Evolutionary conservation across 2,329 filamentous ascomycete genomes (phyloP), one percentile per base, ranked within the genome.

Genomic region (Stenocarpella maydis): DNA sequence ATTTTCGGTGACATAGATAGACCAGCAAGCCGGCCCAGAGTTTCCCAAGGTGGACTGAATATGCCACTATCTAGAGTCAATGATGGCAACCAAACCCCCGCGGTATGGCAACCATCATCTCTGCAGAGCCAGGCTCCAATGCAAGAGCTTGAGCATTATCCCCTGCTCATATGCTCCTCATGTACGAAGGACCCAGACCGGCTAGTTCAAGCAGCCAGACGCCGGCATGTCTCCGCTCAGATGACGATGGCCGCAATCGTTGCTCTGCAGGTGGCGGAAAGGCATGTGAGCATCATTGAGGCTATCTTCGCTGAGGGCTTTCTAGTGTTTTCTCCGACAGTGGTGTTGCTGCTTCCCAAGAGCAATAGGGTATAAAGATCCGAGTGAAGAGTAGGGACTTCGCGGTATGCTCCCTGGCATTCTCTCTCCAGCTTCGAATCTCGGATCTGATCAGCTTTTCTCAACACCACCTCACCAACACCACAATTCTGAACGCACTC

Each of bases 131-230:
- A 34, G 31, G 31, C 34, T 24, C 34, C 53, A n/a, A 26, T 19
- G 34, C 53, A 21, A 55, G n/a, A 55, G 34, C 4, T n/a, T n/a
- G 12, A 41, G 10, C 24, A 6, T 39, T 39, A n/a, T n/a, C 34
- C 34, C 53, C 34, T 39, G 53, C 19, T 9, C 14, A 39, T 19
- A 8, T 37, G 4, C 15, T 39, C 12, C 53, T 39, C 34, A 15
- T 34, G 53, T 21, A 39, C 12, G 31, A 55, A 39, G 31, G 43
- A 19, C 58, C 58, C 43, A 63, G 58, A 31, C 58, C 41, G 49
- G 43, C 28, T 63, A 63, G 58, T 37, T 31, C 28, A 47, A 63
- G 58, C n/a, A 49, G 37, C 9, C 4, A 28, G 14, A 61, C 26
- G 26, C 58, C n/a, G 39, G 24, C 19, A 34, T 61, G 19, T 34